Evolutionary conservation across 2,329 filamentous ascomycete species (phyloP).

Genomic region (Pseudogymnoascus sp.): DNA sequence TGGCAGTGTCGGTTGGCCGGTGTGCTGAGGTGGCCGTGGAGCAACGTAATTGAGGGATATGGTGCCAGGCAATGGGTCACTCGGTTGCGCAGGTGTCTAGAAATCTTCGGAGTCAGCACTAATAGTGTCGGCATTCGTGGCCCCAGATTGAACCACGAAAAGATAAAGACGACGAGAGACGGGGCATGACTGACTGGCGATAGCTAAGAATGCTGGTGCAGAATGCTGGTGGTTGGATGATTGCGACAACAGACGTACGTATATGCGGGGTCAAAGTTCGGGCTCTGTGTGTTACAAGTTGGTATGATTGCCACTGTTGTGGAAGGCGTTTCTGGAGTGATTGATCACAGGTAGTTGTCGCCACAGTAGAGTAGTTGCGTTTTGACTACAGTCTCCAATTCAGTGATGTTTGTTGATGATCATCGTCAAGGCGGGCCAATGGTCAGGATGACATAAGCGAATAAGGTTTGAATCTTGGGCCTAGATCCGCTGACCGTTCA

Average conservation of each 20-base stretch:
- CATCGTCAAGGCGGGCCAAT: slow-evolving; percentile 7
- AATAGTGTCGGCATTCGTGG: not conserved
- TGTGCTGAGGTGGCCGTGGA: not conserved
- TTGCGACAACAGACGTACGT: slow-evolving; percentile 4
- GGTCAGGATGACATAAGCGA: slow-evolving; percentile 7
- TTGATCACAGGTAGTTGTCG: not conserved
- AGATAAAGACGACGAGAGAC: not conserved
- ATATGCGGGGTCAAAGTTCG: not conserved
- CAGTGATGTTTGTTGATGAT: slow-evolving; percentile 8
- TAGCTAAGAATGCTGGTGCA: not conserved
- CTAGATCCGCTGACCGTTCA: slow-evolving; percentile 6
- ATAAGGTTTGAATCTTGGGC: not conserved
- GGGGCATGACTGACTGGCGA: not conserved
- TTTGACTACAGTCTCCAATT: slow-evolving; percentile 2
- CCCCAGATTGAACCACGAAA: not conserved
- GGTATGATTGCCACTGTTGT: not conserved
- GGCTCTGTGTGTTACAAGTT: not conserved
- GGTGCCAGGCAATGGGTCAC: not conserved
- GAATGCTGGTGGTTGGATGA: not conserved
- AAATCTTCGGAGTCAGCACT: not conserved
- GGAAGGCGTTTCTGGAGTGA: slow-evolving; percentile 4
- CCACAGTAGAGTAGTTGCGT: not conserved
- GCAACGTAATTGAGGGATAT: not conserved
- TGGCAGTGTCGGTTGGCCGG: not conserved
- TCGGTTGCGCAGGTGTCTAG: not conserved